A percentile compares a stretch with the other conserved stretches of the same genome.
Conservation (phyloP, 805 yeast species). For the Candida namnaoensis region DNA sequence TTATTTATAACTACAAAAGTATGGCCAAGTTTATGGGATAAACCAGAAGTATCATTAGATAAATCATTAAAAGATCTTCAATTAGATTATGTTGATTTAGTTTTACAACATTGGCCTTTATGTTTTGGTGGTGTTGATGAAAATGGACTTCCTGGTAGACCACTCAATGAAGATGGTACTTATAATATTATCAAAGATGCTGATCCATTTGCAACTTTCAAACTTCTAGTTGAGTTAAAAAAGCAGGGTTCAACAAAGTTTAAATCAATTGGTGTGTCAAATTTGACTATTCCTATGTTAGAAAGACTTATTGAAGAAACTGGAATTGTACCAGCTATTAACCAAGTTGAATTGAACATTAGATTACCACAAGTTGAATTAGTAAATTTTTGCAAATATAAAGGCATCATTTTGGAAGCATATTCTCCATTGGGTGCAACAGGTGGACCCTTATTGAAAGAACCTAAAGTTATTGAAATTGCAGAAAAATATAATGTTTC, state of each 20-base stretch:
- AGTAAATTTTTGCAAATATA: constrained; percentile 38
- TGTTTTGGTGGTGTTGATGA: constrained; percentile 69
- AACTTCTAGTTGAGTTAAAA: constrained; percentile 44
- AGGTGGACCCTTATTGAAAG: constrained; percentile 55
- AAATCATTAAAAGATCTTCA: constrained; percentile 51
- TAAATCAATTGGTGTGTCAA: constrained; percentile 52
- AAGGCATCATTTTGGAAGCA: constrained; percentile 46
- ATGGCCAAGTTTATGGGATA: constrained; percentile 40
- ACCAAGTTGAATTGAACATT: constrained; percentile 71
- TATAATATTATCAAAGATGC: constrained; percentile 25
- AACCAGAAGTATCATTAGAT: constrained; percentile 43
- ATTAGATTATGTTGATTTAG: constrained; percentile 68
- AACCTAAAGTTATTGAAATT: constrained; percentile 39
- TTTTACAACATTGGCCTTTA: constrained; percentile 79
- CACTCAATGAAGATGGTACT: constrained; percentile 26
- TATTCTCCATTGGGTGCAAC: constrained; percentile 58
- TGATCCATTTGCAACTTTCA: constrained; percentile 44
- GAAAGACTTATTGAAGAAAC: constrained; percentile 32
- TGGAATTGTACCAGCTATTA: constrained; percentile 40
- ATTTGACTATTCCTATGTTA: constrained; percentile 32
- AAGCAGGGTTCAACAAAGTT: constrained; percentile 33
- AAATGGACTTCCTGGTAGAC: constrained; percentile 32
- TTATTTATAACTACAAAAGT: constrained; percentile 64
- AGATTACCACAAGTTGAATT: constrained; percentile 57
- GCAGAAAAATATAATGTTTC: constrained; percentile 48